Percentiles rank a stretch among this genome's conserved stretches.
Evolutionary conservation across 139 green algal genomes (phyloP).

Genomic region (Chlamydomonas asymmetrica): DNA sequence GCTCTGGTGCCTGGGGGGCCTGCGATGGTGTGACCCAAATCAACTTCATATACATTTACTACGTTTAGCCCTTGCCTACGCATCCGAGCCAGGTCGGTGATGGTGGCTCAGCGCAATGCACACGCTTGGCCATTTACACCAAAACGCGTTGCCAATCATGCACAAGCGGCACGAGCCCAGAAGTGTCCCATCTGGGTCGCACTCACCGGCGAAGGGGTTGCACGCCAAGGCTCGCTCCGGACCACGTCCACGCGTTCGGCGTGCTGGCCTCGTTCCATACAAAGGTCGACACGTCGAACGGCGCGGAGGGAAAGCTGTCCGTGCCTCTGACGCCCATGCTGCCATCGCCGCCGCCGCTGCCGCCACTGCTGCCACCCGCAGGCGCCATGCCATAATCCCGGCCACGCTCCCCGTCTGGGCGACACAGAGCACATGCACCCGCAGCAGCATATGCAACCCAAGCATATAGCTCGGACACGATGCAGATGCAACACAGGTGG

Average conservation of each 20-base stretch:
- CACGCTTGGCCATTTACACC: no score
- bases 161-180: no score
- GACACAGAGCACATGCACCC: not conserved
- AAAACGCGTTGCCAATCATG: not conserved
- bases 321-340: no score
- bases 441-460: not conserved
- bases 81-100: not conserved
- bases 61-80: no score
- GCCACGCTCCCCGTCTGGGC: not conserved
- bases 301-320: no score
- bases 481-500: not conserved
- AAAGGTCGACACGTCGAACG: no score
- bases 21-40: not conserved
- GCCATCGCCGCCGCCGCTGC: constrained; percentile 20
- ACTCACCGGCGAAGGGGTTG: no score
- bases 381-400: not conserved
- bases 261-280: constrained; percentile 29
- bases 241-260: constrained; percentile 28
- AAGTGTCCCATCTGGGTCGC: no score
- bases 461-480: not conserved
- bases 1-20: constrained; percentile 60
- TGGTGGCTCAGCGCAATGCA: no score
- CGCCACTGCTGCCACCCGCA: no score
- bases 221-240: no score
- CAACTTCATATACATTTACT: no score